phyloP scores from a whole-genome alignment of 2,329 filamentous ascomycete species.

The Diaporthe citri region DNA sequence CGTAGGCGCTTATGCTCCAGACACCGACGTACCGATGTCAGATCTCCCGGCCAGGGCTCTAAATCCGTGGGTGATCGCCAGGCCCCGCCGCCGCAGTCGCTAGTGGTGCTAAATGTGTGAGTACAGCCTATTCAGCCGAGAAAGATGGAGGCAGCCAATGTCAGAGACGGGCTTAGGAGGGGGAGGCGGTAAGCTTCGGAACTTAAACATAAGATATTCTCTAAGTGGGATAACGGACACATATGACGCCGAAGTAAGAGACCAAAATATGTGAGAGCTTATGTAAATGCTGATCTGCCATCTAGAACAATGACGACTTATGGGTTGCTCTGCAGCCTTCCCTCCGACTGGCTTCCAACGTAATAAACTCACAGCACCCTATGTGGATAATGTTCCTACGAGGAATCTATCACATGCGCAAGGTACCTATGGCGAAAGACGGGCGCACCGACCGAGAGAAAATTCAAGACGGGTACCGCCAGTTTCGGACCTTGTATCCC shows the following conservation, averaged over 20 bases:
- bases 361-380: not conserved
- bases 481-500: not conserved
- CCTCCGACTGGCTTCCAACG: not conserved
- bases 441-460: not conserved
- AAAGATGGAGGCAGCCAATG: not conserved
- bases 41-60: not conserved
- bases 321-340: not conserved
- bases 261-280: not conserved
- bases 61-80: not conserved
- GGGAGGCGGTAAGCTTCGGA: no score
- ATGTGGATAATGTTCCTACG: not conserved
- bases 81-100: accelerated
- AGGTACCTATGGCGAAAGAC: not conserved
- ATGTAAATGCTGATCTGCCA: not conserved
- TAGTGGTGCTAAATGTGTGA: not conserved
- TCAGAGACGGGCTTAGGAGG: not conserved
- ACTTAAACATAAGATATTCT: not conserved
- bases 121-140: not conserved
- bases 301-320: not conserved
- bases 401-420: not conserved
- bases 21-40: not conserved
- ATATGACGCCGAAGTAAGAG: not conserved
- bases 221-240: not conserved
- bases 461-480: not conserved
- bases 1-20: not conserved